Conservation (phyloP, 176 grass and related monocot species). For the Oryza brachyantha region DNA sequence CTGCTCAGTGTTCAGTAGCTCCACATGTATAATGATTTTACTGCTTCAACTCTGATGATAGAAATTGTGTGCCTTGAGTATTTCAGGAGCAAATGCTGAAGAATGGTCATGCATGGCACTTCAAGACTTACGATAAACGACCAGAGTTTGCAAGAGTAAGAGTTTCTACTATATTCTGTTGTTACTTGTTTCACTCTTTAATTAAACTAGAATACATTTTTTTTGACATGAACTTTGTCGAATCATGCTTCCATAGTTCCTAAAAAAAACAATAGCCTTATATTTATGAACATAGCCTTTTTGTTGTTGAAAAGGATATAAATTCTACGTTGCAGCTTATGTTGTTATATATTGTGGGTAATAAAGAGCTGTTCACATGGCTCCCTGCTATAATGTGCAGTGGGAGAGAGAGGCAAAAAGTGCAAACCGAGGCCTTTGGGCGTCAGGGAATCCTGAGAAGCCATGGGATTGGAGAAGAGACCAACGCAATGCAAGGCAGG, state of each 20-base stretch:
- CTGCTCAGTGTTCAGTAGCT: not conserved
- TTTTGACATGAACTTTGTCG: not conserved
- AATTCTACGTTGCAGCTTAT: not conserved
- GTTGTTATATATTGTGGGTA: not conserved
- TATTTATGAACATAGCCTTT: not conserved
- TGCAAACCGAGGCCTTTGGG: constrained; percentile 43
- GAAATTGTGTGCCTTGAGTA: not conserved
- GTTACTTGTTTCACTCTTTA: not conserved
- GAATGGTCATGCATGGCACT: constrained; percentile 39
- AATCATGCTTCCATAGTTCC: not conserved
- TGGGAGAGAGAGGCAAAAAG: constrained; percentile 49
- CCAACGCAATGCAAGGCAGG: constrained; percentile 18
- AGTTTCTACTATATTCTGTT: not conserved
- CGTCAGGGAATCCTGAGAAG: constrained; percentile 44
- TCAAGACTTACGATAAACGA: constrained; percentile 30
- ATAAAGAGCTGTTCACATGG: not conserved
- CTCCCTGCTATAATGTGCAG: constrained; percentile 9
- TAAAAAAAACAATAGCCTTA: constrained; percentile 31
- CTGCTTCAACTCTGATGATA: constrained; percentile 3
- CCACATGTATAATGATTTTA: not conserved
- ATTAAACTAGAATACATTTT: not conserved
- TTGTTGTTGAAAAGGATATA: not conserved
- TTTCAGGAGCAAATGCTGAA: constrained; percentile 45
- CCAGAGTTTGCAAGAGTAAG: constrained; percentile 49
- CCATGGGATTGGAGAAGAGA: constrained; percentile 65